Evolutionary conservation across 768 basidiomycete species (phyloP).

Genomic region (Boletus rubescentipes): DNA sequence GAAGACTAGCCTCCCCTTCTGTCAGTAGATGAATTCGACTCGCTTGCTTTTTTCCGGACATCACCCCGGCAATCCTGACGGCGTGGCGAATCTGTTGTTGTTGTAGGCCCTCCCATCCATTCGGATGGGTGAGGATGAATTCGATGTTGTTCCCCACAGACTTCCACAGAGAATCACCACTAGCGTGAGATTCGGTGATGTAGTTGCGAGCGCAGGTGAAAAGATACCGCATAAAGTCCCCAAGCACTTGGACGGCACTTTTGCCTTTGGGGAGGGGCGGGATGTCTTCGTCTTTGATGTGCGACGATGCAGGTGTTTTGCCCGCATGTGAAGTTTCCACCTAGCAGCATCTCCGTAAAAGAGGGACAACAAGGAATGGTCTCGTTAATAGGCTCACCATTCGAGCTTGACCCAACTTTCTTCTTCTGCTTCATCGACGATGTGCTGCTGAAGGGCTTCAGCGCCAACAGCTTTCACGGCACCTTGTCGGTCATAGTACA

Average conservation of each 20-base stretch:
- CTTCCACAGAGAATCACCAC: constrained; percentile 13
- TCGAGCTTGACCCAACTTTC: constrained; percentile 4
- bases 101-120: constrained; percentile 6
- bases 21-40: constrained; percentile 24
- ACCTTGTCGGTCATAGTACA: constrained; percentile 47
- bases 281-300: constrained; percentile 21
- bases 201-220: constrained; percentile 22
- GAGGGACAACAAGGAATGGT: background rate
- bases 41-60: constrained; percentile 12
- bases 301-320: constrained; percentile 26
- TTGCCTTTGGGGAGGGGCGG: constrained; percentile 22
- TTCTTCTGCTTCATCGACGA: constrained; percentile 3
- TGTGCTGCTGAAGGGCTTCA: constrained; percentile 22
- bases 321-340: constrained; percentile 33
- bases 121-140: constrained; percentile 6
- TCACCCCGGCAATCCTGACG: background rate
- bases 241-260: constrained; percentile 21
- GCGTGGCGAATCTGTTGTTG: constrained; percentile 5
- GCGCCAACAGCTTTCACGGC: constrained; percentile 42
- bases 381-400: background rate
- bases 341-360: background rate
- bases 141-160: constrained; percentile 4
- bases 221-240: constrained; percentile 29
- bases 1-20: constrained; percentile 28
- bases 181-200: constrained; percentile 28